These are phyloP conservation scores for Tuctoria greenei DNA, from an alignment of 176 grass and related monocot genomes.

Conservation along the genomic window DNA sequence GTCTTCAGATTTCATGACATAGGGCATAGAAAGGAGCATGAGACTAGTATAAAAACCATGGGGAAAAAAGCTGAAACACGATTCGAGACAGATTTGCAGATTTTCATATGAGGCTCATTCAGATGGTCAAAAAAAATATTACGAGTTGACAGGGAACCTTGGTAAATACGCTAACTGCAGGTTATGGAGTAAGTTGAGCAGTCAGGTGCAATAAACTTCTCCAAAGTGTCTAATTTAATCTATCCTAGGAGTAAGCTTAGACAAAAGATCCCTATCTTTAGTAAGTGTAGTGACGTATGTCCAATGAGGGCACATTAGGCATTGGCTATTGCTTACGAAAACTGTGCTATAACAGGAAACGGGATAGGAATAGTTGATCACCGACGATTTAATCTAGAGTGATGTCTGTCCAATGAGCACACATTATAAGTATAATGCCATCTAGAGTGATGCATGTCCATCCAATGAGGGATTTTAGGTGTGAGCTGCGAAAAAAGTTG, in stretches of 20 bases:
- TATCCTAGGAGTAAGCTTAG: not conserved
- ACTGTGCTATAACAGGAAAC: not conserved
- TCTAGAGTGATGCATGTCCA: too few relatives aligned
- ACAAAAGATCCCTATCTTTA: conserved; percentile 6
- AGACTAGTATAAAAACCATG: not conserved
- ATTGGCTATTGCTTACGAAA: conserved; percentile 1
- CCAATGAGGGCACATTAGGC: not conserved
- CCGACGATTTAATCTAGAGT: conserved; percentile 1
- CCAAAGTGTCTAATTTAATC: conserved; percentile 14
- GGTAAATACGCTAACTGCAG: conserved; percentile 13
- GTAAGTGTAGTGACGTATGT: conserved; percentile 4
- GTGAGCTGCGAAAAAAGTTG: too few relatives aligned
- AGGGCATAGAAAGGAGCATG: conserved; percentile 32
- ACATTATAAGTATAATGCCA: not conserved
- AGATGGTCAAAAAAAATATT: conserved; percentile 13
- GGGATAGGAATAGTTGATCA: conserved; percentile 11
- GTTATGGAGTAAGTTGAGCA: conserved; percentile 1
- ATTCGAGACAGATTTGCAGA: conserved; percentile 37
- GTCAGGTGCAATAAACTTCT: conserved; percentile 14
- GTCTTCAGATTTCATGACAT: conserved; percentile 49
- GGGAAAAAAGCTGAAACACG: not conserved
- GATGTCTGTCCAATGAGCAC: conserved; percentile 31
- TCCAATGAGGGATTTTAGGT: too few relatives aligned
- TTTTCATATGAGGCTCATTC: conserved; percentile 26
- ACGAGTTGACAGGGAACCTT: conserved; percentile 12